phyloP scores from a whole-genome alignment of 768 basidiomycete species.

The Thelephora aurantiotincta region DNA sequence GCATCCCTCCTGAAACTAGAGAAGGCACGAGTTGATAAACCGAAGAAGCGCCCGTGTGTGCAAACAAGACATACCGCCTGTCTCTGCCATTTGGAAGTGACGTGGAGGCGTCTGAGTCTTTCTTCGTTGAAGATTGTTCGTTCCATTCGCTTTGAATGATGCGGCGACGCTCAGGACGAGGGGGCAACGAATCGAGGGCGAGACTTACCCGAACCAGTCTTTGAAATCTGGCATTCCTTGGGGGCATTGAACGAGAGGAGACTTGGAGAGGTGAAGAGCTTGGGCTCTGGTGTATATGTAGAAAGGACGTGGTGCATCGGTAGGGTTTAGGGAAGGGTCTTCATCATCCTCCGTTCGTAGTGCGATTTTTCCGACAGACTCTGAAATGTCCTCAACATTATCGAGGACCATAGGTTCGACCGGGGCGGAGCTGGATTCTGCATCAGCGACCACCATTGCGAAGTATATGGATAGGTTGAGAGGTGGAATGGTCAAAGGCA shows the following conservation, averaged over 20 bases:
- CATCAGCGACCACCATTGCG: constrained; percentile 22
- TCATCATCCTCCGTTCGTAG: constrained; percentile 13
- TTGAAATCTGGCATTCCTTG: constrained; percentile 68
- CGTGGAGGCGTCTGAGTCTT: constrained; percentile 46
- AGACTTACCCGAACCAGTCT: constrained; percentile 77
- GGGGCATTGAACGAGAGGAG: constrained; percentile 63
- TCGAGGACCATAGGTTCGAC: constrained; percentile 3
- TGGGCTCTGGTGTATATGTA: constrained; percentile 59
- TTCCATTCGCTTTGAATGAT: constrained; percentile 30
- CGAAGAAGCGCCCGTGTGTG: background rate
- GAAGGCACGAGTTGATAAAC: constrained; percentile 7
- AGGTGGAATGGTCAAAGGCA: constrained; percentile 1
- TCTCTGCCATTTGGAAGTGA: constrained; percentile 43
- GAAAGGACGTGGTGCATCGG: constrained; percentile 28
- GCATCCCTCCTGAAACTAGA: constrained; percentile 60
- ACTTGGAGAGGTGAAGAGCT: constrained; percentile 52
- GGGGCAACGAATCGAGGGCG: constrained; percentile 5
- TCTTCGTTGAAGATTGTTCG: constrained; percentile 51
- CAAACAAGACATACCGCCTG: constrained; percentile 33
- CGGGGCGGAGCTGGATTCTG: constrained; percentile 1
- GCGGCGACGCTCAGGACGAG: constrained; percentile 4
- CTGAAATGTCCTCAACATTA: constrained; percentile 16
- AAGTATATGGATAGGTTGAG: constrained; percentile 2
- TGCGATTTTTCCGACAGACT: constrained; percentile 20
- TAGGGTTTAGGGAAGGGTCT: constrained; percentile 10